Evolutionary conservation across 805 yeast genomes (phyloP).

Genomic region (Sugiyamaella chiloensis): DNA sequence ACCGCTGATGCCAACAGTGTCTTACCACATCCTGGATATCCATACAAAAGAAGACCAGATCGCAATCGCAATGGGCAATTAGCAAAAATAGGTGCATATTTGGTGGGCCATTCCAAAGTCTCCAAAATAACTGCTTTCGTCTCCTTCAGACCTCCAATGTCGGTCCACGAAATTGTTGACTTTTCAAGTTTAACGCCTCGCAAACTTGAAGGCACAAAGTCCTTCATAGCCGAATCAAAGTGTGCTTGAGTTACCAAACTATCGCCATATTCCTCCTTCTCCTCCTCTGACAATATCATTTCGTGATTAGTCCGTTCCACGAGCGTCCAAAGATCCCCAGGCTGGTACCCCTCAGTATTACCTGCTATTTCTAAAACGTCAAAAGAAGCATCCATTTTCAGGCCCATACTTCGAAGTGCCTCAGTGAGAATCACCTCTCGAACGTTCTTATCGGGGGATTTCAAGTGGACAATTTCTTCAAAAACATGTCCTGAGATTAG

Average conservation of each 20-base stretch:
- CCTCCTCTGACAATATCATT: conserved; percentile 24
- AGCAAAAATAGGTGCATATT: conserved; percentile 90
- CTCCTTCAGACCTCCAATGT: conserved; percentile 81
- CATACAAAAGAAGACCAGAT: conserved; percentile 86
- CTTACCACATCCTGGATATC: conserved; percentile 98
- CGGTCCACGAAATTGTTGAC: conserved; percentile 72
- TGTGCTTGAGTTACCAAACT: conserved; percentile 30
- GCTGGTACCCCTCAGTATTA: conserved; percentile 87
- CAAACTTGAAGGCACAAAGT: conserved; percentile 74
- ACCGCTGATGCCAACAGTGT: conserved; percentile 90
- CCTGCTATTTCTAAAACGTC: conserved; percentile 49
- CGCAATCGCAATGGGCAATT: conserved; percentile 82
- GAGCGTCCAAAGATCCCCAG: conserved; percentile 71
- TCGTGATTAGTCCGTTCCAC: conserved; percentile 54
- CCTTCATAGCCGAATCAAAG: conserved; percentile 57
- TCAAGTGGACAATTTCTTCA: conserved; percentile 57
- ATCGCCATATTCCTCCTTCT: background rate
- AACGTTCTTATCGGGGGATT: conserved; percentile 65
- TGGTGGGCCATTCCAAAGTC: conserved; percentile 96
- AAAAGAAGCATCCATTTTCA: conserved; percentile 40
- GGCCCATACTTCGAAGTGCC: conserved; percentile 37
- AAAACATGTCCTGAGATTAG: conserved; percentile 68
- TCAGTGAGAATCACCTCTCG: conserved; percentile 48
- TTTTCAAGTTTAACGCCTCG: conserved; percentile 86
- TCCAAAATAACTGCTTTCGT: conserved; percentile 77